Evolutionary conservation across 768 basidiomycete species (phyloP).

Genomic region (Boletellus emodensis): DNA sequence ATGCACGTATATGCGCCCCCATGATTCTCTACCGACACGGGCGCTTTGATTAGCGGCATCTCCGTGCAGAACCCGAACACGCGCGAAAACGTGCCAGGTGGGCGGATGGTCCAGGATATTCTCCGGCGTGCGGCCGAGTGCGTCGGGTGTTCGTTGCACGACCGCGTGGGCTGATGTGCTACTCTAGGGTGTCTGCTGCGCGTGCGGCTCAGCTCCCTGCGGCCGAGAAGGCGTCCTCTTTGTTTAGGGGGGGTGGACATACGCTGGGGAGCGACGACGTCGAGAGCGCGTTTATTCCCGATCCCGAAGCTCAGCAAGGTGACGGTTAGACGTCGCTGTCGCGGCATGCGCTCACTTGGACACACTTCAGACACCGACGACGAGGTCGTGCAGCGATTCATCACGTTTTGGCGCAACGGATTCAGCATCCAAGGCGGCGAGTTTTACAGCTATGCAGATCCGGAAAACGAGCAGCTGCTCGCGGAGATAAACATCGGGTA

Average conservation of each 20-base stretch:
- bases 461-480: conserved; percentile 63
- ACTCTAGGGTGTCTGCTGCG: conserved; percentile 17
- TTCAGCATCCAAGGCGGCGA: conserved; percentile 90
- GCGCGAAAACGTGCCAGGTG: conserved; percentile 44
- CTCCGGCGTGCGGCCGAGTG: conserved; percentile 82
- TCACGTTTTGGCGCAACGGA: conserved; percentile 93
- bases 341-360: neutral
- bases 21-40: neutral
- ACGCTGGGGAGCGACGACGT: conserved; percentile 89
- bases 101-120: conserved; percentile 63
- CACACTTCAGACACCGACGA: conserved; percentile 39
- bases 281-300: conserved; percentile 71
- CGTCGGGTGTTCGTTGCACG: conserved; percentile 7
- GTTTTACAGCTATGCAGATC: conserved; percentile 79
- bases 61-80: conserved; percentile 80
- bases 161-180: neutral
- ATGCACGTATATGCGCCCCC: neutral
- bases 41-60: conserved; percentile 58
- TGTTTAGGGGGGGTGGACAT: conserved; percentile 74
- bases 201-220: conserved; percentile 14
- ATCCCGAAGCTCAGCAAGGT: conserved; percentile 48
- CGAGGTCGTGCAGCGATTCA: conserved; percentile 60
- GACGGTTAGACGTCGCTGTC: neutral
- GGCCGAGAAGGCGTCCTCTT: conserved; percentile 19
- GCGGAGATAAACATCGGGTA: conserved; percentile 79